A percentile compares a stretch with the other conserved stretches of the same genome.
Evolutionary conservation across 2,329 filamentous ascomycete genomes (phyloP).

Genomic region (Calonectria hawksworthii): DNA sequence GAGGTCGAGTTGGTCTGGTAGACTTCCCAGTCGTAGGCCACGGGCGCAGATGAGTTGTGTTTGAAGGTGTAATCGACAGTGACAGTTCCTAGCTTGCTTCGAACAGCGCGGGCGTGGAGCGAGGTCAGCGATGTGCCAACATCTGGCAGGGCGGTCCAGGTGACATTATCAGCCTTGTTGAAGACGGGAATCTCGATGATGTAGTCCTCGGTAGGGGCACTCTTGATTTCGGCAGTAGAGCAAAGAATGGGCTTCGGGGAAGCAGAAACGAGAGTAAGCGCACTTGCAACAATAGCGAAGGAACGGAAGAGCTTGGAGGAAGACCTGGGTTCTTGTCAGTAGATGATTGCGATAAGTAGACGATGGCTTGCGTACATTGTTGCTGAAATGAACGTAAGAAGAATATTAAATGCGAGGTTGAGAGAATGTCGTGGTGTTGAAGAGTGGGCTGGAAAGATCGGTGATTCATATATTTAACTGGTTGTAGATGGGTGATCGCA

Average conservation of each 20-base stretch:
- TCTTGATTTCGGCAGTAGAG: not conserved
- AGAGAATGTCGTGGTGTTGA: not conserved
- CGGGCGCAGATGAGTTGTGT: not conserved
- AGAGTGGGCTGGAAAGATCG: not conserved
- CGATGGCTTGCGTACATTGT: not conserved
- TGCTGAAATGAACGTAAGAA: not conserved
- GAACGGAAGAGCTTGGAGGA: not conserved
- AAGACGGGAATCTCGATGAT: not conserved
- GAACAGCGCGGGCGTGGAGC: not conserved
- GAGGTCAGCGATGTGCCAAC: not conserved
- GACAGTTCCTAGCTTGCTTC: not conserved
- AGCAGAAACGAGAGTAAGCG: not conserved
- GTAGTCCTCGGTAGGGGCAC: not conserved
- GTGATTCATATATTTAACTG: not conserved
- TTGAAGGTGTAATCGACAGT: not conserved
- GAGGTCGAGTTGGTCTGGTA: slow-evolving; percentile 4
- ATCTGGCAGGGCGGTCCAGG: not conserved
- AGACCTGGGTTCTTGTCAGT: not conserved
- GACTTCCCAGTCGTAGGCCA: not conserved
- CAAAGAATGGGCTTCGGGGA: not conserved
- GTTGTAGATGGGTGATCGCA: not conserved
- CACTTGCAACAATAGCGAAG: not conserved
- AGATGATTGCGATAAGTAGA: no score
- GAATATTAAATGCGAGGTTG: not conserved
- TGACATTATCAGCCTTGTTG: not conserved